phyloP scores from a whole-genome alignment of 2,329 filamentous ascomycete genomes.

The Paracamarosporium sp. region DNA sequence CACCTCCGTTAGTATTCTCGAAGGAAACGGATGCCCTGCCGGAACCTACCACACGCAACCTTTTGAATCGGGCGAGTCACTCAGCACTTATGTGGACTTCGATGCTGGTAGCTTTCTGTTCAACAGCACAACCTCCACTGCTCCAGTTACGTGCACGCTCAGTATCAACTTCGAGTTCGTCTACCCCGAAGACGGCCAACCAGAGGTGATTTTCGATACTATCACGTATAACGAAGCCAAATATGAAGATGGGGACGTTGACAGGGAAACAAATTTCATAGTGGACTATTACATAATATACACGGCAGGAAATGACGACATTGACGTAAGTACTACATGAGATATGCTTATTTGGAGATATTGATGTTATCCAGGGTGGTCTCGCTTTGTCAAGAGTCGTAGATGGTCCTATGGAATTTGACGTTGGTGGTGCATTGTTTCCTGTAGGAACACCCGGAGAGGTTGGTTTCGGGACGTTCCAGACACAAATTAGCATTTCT shows the following conservation, averaged over 20 bases:
- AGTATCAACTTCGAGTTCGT: conserved; percentile 5
- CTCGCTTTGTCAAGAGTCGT: background rate
- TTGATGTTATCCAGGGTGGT: background rate
- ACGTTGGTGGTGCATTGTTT: background rate
- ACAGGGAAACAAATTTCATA: background rate
- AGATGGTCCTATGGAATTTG: background rate
- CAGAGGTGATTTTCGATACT: background rate
- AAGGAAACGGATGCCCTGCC: conserved; percentile 7
- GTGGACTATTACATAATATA: background rate
- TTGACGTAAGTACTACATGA: background rate
- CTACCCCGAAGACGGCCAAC: background rate
- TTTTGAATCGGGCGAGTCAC: conserved; percentile 2
- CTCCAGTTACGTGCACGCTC: conserved; percentile 1
- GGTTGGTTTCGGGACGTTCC: background rate
- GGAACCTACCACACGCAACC: conserved; percentile 5
- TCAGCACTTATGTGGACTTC: conserved; percentile 6
- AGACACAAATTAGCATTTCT: background rate
- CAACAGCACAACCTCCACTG: conserved; percentile 3
- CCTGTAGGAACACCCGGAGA: background rate
- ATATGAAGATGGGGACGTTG: conserved; percentile 2
- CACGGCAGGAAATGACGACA: background rate
- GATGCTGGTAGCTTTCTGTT: conserved; percentile 1
- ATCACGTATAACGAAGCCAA: background rate
- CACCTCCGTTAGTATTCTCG: conserved; percentile 2
- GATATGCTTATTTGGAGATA: background rate